Evolutionary conservation across 495 filamentous ascomycete species (phyloP).

Genomic region (Neurospora africana): DNA sequence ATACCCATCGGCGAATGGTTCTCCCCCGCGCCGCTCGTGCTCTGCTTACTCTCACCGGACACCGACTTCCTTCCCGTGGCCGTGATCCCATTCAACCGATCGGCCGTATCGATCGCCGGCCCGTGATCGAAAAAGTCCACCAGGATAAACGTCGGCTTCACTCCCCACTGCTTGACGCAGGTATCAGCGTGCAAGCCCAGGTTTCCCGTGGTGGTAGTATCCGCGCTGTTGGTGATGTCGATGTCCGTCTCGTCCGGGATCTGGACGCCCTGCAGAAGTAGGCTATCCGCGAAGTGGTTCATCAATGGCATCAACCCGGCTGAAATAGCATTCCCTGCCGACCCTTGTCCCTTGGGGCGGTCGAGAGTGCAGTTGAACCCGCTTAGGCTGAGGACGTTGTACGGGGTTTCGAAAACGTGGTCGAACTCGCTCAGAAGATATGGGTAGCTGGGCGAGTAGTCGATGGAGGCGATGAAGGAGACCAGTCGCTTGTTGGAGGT

Average conservation of each 20-base stretch:
- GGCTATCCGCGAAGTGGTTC: slow-evolving; percentile 63
- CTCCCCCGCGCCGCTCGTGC: not conserved
- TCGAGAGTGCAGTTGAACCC: slow-evolving; percentile 53
- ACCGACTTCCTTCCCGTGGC: slow-evolving; percentile 8
- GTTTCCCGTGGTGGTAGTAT: slow-evolving; percentile 37
- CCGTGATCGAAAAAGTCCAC: slow-evolving; percentile 61
- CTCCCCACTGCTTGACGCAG: slow-evolving; percentile 43
- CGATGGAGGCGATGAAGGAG: slow-evolving; percentile 50
- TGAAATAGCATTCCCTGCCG: slow-evolving; percentile 35
- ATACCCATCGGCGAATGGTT: slow-evolving; percentile 6
- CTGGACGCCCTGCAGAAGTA: slow-evolving; percentile 43
- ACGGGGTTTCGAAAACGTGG: slow-evolving; percentile 64
- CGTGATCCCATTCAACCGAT: slow-evolving; percentile 46
- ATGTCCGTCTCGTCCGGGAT: slow-evolving; percentile 47
- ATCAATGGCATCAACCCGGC: slow-evolving; percentile 45
- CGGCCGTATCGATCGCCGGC: slow-evolving; percentile 45
- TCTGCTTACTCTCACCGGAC: not conserved
- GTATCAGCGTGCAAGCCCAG: slow-evolving; percentile 45
- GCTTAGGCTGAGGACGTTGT: slow-evolving; percentile 42
- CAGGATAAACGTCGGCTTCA: slow-evolving; percentile 48
- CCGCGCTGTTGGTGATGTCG: slow-evolving; percentile 43
- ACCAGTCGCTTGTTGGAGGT: slow-evolving; percentile 47
- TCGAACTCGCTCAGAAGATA: slow-evolving; percentile 63
- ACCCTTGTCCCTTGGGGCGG: slow-evolving; percentile 38
- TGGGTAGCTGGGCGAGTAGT: slow-evolving; percentile 34